Evolutionary conservation across 208 protist genomes (phyloP), one percentile per base, ranked within the genome.

Genomic region (Acanthamoeba lenticulata): DNA sequence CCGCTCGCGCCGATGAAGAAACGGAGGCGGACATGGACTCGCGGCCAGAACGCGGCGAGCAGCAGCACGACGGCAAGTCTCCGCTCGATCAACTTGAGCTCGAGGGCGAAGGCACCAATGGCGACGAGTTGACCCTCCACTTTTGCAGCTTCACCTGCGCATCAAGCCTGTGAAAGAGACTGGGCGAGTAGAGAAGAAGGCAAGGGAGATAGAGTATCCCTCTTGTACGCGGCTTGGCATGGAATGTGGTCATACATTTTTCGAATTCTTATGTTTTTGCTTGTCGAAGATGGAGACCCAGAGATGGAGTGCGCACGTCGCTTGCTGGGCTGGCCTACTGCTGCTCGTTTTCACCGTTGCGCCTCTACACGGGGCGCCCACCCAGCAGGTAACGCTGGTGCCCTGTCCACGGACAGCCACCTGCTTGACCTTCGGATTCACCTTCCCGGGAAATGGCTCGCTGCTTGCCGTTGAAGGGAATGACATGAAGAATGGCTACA

Each of bases 341-440:
- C n/a, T 83, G 17, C 38, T 52, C 24, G 21, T 34, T 17, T 1
- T 44, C 72, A n/a, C 27, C 1, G 72, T 47, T 7, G 72, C 72
- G 34, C 9, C 21, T 4, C 0, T n/a, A 6, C 72, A 52, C 1
- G 72, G 13, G 11, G 9, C 2, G 72, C 17, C 11, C 21, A 83
- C 19, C 72, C 72, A n/a, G n/a, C n/a, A n/a, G 24, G 40, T 29
- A n/a, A 5, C 49, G 72, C 42, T 83, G 40, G 72, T 83, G 72
- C 19, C 72, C 6, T 83, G 72, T n/a, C 72, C 72, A 29, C 34
- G 38, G 13, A 7, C 15, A 5, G 42, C 13, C 40, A 32, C 42
- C 13, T 83, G 72, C 72, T n/a, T 83, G 40, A 83, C 72, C 24
- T 83, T 83, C 24, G 72, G 72, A 0, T 83, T 83, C 72, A 83